Base-by-base conservation (phyloP, 129 eudicot species). In the Flaveria bidentis region DNA sequence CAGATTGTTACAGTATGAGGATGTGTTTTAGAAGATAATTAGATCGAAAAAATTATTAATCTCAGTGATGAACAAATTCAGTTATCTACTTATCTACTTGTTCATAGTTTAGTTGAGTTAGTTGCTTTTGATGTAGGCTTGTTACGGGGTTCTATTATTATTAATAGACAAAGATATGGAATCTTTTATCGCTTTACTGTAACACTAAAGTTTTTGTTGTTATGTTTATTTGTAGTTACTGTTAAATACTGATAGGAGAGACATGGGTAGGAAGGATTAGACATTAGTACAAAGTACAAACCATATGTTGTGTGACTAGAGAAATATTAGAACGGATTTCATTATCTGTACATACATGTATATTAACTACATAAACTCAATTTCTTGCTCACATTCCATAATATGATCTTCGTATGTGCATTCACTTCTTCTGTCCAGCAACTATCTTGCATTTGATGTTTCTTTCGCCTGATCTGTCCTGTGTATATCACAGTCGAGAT, bases 391-490 rank as follows among this genome's bases (percentile, higher is more conserved):
- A 70, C 83, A 82, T 77, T 82, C 82, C 41, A 73, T 46, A 36
- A 46, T 16, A 80, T 83, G 84, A 76, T 75, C 86, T 65, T 55
- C 81, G 70, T 80, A 71, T 73, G 76, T 71, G 79, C 61, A 74
- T 42, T 83, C 85, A 46, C 66, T 64, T 62, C 70, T 66, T 45
- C 73, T 85, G 68, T 92, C 94, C 67, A 95, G 94, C 88, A 95
- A 82, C 44, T 83, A 82, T 81, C 85, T 89, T 23, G 97, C 97
- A 45, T 86, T 76, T 47, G 78, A 44, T 20, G 99, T 85, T 72
- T 91, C 99, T 50, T 26, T 75, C 72, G 86, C 91, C 94, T 92
- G 91, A 65, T 91, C 84, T 36, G 96, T 91, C 69, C 66, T 86
- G 70, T 86, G 70, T 78, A 85, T 68, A 87, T 76, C 52, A 83